Evolutionary conservation across 352 stramenopile genomes (phyloP), one percentile per base, ranked within the genome.

Genomic region (Pythium phragmitis): DNA sequence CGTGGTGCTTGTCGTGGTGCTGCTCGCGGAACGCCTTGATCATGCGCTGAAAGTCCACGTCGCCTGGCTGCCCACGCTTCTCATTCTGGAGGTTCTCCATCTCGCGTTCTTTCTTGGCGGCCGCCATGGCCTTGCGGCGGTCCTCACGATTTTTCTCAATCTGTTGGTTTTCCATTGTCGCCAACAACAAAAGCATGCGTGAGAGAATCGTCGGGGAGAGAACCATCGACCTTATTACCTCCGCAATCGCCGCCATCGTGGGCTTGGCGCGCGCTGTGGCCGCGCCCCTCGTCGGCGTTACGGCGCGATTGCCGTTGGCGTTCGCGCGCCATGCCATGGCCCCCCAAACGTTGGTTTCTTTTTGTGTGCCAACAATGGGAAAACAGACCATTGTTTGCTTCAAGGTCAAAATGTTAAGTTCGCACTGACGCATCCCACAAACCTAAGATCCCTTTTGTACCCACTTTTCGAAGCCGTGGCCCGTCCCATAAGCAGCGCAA

Each of bases 31-130:
- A 97, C 52, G 74, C 69, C 46, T 86, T 82, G 61, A 97, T 96
- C 89, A 97, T 96, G 62, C 89, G 84, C 70, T 97, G 89, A 63
- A 97, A 97, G 73, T 97, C 89, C 47, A 97, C 86, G 69, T 97
- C 89, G 33, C 89, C 89, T 2, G 89, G 89, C 45, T 91, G 79
- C 2, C 89, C 89, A 42, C 79, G 65, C 54, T 86, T 84, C 64
- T 96, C 88, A 62, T 95, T 94, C 61, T 81, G 42, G 52, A 87
- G 69, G 54, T 80, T 96, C 73, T 96, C 88, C 21, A 75, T 67
- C 64, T 96, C 74, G n/a, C 89, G 81, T 59, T 94, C 85, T 37
- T 87, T 80, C 75, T 96, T 96, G 64, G 87, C 87, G 12, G 82
- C 82, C 21, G 89, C 89, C 82, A 95, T 95, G 50, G 80, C 83